A percentile compares a stretch with the other conserved stretches of the same genome.
These are phyloP conservation scores for Cubamyces sp. DNA, from an alignment of 768 basidiomycete species.

Conservation along the genomic window DNA sequence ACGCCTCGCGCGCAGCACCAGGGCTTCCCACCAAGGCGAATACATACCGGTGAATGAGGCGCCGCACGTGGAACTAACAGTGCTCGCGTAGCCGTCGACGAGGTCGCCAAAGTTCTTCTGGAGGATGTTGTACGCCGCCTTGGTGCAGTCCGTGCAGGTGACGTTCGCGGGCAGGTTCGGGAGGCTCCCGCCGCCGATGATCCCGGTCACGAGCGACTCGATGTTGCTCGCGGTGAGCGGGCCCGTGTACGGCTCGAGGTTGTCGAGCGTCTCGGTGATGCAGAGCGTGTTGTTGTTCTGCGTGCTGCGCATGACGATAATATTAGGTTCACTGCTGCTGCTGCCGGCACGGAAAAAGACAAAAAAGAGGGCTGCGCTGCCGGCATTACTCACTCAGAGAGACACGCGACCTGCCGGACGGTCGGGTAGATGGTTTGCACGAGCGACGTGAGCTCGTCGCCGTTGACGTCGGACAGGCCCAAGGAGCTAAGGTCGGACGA, in stretches of 20 bases:
- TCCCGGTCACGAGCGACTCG: constrained; percentile 19
- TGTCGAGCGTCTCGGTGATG: constrained; percentile 57
- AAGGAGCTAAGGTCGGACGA: constrained; percentile 40
- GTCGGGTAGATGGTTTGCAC: constrained; percentile 63
- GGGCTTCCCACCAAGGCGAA: neutral
- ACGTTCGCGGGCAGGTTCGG: constrained; percentile 30
- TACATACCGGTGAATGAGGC: constrained; percentile 36
- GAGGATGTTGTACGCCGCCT: constrained; percentile 37
- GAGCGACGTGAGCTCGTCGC: constrained; percentile 30
- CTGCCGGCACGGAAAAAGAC: neutral
- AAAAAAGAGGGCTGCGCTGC: constrained; percentile 32
- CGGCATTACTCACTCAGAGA: constrained; percentile 59
- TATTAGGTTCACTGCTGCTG: neutral
- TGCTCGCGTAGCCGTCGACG: constrained; percentile 21
- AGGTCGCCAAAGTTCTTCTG: constrained; percentile 29
- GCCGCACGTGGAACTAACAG: constrained; percentile 34
- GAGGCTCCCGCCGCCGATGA: constrained; percentile 19
- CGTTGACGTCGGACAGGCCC: constrained; percentile 24
- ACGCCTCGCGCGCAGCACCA: neutral
- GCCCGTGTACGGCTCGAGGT: constrained; percentile 47
- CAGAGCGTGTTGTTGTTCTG: constrained; percentile 51
- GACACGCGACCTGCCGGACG: constrained; percentile 57
- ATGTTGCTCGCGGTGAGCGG: constrained; percentile 32
- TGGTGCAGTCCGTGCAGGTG: constrained; percentile 40
- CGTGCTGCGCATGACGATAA: constrained; percentile 33